Evolutionary conservation across 495 filamentous ascomycete genomes (phyloP), one percentile per base, ranked within the genome.

Genomic region (Daldinia bambusicola): DNA sequence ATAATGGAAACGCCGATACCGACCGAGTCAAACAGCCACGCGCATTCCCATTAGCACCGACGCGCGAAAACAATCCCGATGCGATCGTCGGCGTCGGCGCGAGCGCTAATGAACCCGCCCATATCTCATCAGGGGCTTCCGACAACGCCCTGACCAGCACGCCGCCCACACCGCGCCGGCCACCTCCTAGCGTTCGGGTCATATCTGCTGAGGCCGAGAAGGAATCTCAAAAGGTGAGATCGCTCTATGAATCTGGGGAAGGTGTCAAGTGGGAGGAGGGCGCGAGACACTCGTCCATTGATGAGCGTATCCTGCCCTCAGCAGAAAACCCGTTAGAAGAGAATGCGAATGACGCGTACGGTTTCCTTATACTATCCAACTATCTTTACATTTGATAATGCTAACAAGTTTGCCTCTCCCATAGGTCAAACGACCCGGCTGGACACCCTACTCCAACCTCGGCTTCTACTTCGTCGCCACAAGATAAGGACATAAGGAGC

Each of bases 211-310:
- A 97, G 74, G 89, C 94, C 70, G 92, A 93, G 77, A 90, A 89
- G 84, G 86, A 96, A 74, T 96, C 93, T 69, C 89, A 91, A 77
- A 92, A 93, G 78, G 93, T 97, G 67, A 89, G 94, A 74, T 88
- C 93, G 70, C 94, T 97, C 92, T 97, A 97, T 82, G 92, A 93
- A 79, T 88, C 88, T 73, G 91, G 89, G 82, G 78, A 88, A 79
- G 72, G 71, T 82, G 75, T 86, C 82, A 74, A 87, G 81, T 84
- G 87, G 86, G 70, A 85, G 82, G 77, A 84, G 84, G 87, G 87
- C 78, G 89, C 76, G 56, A 52, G 74, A 58, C 76, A 68, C 62
- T 79, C 75, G 72, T 82, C 80, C 22, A 76, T 77, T 37, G 74
- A 74, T 74, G 80, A 78, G 67, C 79, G 79, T 50, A 76, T 81